These are phyloP conservation scores for Mycena filopes DNA, from an alignment of 768 basidiomycete species.

Conservation along the genomic window DNA sequence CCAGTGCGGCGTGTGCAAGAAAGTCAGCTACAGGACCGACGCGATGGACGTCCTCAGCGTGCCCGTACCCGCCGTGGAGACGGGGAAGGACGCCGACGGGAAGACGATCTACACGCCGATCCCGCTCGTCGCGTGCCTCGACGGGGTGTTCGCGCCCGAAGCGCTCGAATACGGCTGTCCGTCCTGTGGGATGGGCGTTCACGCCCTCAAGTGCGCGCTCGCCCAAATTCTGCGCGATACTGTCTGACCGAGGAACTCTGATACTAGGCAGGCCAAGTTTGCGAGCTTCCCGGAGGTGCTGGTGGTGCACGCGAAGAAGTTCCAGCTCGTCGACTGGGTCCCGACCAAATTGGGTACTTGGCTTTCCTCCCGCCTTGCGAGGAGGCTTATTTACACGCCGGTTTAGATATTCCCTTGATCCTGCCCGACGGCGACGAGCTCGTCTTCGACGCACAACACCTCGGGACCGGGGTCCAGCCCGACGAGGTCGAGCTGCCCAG, in stretches of 20 bases:
- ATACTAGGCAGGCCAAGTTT: constrained; percentile 74
- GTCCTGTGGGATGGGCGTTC: constrained; percentile 71
- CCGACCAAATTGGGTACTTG: constrained; percentile 89
- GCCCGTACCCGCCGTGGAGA: constrained; percentile 76
- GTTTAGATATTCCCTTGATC: constrained; percentile 83
- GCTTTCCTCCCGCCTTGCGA: neutral
- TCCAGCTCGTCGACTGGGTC: constrained; percentile 96
- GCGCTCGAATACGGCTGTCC: constrained; percentile 86
- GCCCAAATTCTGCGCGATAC: neutral
- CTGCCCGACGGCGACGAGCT: constrained; percentile 70
- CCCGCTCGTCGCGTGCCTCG: constrained; percentile 68
- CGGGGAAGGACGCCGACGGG: constrained; percentile 64
- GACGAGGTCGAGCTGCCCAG: constrained; percentile 79
- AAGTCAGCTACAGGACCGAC: constrained; percentile 87
- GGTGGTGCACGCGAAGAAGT: constrained; percentile 92
- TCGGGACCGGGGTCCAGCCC: constrained; percentile 76
- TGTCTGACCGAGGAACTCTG: neutral
- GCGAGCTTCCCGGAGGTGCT: constrained; percentile 90
- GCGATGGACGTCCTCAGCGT: constrained; percentile 81
- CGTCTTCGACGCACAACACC: constrained; percentile 64
- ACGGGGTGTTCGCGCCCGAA: constrained; percentile 66
- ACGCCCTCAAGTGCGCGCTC: constrained; percentile 75
- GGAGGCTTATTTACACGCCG: constrained; percentile 6
- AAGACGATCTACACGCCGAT: constrained; percentile 75
- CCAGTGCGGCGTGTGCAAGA: constrained; percentile 80